Percentiles rank a stretch among this genome's conserved stretches.
Conservation (phyloP, 805 yeast species). For the Wickerhamomyces queroliae region DNA sequence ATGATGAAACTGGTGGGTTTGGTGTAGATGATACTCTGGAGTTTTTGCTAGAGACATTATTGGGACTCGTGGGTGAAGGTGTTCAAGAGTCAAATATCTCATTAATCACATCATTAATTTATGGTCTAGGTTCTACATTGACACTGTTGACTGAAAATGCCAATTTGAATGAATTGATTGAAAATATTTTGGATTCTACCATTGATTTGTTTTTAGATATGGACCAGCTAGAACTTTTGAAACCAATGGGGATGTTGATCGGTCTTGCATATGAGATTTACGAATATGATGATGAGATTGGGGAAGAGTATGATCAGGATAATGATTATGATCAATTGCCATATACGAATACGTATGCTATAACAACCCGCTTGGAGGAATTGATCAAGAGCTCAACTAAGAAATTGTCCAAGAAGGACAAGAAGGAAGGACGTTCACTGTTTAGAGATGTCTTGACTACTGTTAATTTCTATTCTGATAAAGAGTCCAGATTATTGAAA, state of each 20-base stretch:
- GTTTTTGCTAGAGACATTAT: constrained; percentile 12
- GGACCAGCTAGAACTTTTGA: constrained; percentile 15
- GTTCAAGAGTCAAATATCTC: constrained; percentile 6
- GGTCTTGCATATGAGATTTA: constrained; percentile 21
- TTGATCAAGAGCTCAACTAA: constrained; percentile 49
- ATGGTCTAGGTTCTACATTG: constrained; percentile 20
- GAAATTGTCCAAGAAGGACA: constrained; percentile 56
- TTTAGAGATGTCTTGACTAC: constrained; percentile 53
- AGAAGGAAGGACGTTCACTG: constrained; percentile 50
- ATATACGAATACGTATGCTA: constrained; percentile 45
- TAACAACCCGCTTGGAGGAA: constrained; percentile 33
- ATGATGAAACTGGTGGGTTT: constrained; percentile 21
- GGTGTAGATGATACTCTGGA: constrained; percentile 19
- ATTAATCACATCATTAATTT: constrained; percentile 13
- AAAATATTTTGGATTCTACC: constrained; percentile 15
- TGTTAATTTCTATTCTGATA: constrained; percentile 32
- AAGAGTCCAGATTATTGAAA: constrained; percentile 29
- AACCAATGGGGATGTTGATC: constrained; percentile 20
- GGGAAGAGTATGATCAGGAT: constrained; percentile 33
- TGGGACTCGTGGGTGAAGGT: constrained; percentile 8
- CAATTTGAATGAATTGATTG: constrained; percentile 15
- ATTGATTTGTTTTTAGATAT: constrained; percentile 13
- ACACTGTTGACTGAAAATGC: constrained; percentile 12
- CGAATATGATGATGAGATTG: constrained; percentile 33
- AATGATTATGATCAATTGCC: constrained; percentile 44